Conservation (phyloP, 495 filamentous ascomycete genomes). For the Penicillium steckii region DNA sequence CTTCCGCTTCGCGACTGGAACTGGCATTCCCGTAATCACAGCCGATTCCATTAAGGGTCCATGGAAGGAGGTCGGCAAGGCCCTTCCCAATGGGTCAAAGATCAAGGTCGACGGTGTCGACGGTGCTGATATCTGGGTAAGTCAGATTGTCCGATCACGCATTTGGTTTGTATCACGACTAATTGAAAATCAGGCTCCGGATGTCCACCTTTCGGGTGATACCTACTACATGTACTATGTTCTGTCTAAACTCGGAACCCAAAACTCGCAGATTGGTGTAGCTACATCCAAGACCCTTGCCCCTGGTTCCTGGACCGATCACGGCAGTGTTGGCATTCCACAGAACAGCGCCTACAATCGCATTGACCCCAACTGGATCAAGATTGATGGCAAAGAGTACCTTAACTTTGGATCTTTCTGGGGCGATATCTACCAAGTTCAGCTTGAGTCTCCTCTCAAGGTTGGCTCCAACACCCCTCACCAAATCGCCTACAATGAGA, state of each 20-base stretch:
- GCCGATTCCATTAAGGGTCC: conserved; percentile 59
- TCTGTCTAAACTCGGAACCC: conserved; percentile 62
- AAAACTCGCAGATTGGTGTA: conserved; percentile 63
- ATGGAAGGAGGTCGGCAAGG: conserved; percentile 60
- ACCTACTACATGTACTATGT: conserved; percentile 74
- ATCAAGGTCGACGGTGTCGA: conserved; percentile 51
- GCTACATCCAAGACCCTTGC: conserved; percentile 64
- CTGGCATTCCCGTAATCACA: conserved; percentile 57
- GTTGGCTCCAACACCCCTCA: conserved; percentile 31
- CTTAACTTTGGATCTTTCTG: conserved; percentile 72
- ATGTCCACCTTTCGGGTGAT: conserved; percentile 53
- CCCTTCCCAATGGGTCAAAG: conserved; percentile 53
- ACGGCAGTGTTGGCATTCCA: conserved; percentile 48
- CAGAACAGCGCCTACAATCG: conserved; percentile 60
- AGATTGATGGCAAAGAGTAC: conserved; percentile 42
- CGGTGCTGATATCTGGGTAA: conserved; percentile 60
- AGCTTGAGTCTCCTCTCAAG: conserved; percentile 46
- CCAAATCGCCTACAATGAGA: conserved; percentile 56
- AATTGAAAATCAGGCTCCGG: conserved; percentile 55
- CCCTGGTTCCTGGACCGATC: conserved; percentile 57
- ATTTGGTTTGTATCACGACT: background rate
- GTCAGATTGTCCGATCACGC: background rate
- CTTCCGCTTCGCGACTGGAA: conserved; percentile 70
- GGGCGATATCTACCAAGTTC: conserved; percentile 63
- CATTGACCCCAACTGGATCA: conserved; percentile 67